Conservation (phyloP, 2,329 filamentous ascomycete genomes). For the Leptographium wingfieldii region DNA sequence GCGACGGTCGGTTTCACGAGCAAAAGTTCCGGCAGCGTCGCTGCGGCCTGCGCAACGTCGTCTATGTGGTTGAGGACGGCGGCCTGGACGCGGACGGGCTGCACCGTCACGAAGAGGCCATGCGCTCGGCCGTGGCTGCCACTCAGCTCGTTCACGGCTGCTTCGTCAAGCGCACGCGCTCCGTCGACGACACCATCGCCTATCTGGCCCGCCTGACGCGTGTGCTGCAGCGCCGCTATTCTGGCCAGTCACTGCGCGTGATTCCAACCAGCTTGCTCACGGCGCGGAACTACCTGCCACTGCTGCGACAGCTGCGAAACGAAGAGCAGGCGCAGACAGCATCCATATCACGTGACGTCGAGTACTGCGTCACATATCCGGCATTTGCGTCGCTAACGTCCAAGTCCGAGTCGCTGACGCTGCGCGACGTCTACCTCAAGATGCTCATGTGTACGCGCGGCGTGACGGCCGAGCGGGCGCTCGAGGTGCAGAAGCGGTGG, state of each 20-base stretch:
- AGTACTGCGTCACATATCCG: slow-evolving; percentile 48
- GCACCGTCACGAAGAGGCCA: slow-evolving; percentile 49
- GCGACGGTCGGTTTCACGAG: slow-evolving; percentile 70
- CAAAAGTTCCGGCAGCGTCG: slow-evolving; percentile 69
- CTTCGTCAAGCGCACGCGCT: slow-evolving; percentile 64
- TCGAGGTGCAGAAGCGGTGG: slow-evolving; percentile 72
- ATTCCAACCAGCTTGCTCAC: slow-evolving; percentile 55
- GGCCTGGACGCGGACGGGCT: slow-evolving; percentile 40
- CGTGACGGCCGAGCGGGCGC: slow-evolving; percentile 62
- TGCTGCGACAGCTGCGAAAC: slow-evolving; percentile 45
- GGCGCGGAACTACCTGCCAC: slow-evolving; percentile 50
- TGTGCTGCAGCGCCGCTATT: slow-evolving; percentile 53
- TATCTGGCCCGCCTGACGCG: slow-evolving; percentile 63
- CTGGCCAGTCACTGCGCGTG: slow-evolving; percentile 41
- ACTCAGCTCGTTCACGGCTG: slow-evolving; percentile 70
- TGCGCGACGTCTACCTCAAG: slow-evolving; percentile 66
- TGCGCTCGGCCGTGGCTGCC: slow-evolving; percentile 61
- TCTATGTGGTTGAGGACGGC: slow-evolving; percentile 69
- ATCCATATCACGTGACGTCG: not conserved
- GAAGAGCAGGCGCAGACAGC: slow-evolving; percentile 13
- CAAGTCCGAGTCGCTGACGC: slow-evolving; percentile 61
- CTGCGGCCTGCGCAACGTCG: slow-evolving; percentile 61
- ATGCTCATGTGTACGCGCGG: slow-evolving; percentile 76
- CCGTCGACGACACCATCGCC: slow-evolving; percentile 64
- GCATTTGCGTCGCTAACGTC: slow-evolving; percentile 61